These are phyloP conservation scores for Termitomyces sp. DNA, from an alignment of 768 basidiomycete genomes.

Conservation along the genomic window DNA sequence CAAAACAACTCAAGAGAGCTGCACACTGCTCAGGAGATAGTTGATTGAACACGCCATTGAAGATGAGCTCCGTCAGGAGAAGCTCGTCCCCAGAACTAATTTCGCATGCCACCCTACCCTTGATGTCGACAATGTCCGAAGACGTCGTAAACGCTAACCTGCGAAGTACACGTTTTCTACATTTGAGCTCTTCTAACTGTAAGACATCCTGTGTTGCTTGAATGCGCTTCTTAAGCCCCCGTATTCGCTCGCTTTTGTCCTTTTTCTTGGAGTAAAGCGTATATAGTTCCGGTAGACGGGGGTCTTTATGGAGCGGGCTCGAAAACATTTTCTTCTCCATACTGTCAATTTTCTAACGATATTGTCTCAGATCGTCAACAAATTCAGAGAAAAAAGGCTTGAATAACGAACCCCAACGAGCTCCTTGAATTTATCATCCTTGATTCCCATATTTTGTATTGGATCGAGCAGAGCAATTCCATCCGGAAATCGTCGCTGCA, in stretches of 20 bases:
- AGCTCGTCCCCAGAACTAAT: conserved; percentile 97
- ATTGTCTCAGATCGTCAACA: background rate
- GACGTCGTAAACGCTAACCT: conserved; percentile 85
- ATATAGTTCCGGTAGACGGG: conserved; percentile 76
- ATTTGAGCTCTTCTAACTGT: conserved; percentile 95
- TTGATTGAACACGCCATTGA: conserved; percentile 93
- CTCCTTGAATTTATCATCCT: conserved; percentile 86
- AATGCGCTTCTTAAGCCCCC: conserved; percentile 78
- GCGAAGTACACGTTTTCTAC: conserved; percentile 88
- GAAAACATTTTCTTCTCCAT: conserved; percentile 84
- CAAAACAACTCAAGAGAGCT: conserved; percentile 93
- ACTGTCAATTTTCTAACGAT: conserved; percentile 75
- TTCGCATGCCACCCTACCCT: conserved; percentile 97
- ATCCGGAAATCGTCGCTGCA: conserved; percentile 85
- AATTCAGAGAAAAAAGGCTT: background rate
- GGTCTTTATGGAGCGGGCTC: conserved; percentile 74
- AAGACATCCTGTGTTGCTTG: conserved; percentile 88
- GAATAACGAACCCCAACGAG: conserved; percentile 62
- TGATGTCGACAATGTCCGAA: conserved; percentile 94
- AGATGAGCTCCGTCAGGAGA: conserved; percentile 92
- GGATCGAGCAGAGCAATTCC: conserved; percentile 88
- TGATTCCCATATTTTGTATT: conserved; percentile 91
- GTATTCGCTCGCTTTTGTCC: conserved; percentile 60
- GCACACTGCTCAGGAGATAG: conserved; percentile 90
- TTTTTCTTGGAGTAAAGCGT: conserved; percentile 75